phyloP scores from a whole-genome alignment of 2,329 filamentous ascomycete genomes.

The Phoma herbarum region DNA sequence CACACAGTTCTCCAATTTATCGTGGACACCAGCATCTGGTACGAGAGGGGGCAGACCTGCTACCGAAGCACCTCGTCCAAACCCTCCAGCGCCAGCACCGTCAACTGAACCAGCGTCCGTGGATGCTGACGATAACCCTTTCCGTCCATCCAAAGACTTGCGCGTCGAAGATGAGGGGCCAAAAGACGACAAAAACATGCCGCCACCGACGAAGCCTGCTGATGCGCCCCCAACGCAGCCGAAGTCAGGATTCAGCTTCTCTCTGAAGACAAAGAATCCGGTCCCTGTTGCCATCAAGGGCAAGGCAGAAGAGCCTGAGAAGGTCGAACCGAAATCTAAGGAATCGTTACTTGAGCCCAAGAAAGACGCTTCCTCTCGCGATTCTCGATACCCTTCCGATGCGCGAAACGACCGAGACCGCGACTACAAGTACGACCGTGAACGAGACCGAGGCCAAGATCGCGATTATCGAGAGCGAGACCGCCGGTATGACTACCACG shows the following conservation, averaged over 20 bases:
- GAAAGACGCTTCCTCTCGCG: conserved; percentile 49
- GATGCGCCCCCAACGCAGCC: conserved; percentile 63
- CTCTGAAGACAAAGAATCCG: conserved; percentile 78
- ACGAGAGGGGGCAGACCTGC: conserved; percentile 61
- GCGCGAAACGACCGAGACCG: conserved; percentile 37
- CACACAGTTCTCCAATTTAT: conserved; percentile 70
- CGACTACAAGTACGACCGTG: conserved; percentile 34
- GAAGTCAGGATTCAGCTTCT: conserved; percentile 79
- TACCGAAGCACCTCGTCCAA: conserved; percentile 48
- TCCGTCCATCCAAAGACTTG: conserved; percentile 70
- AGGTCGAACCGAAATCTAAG: conserved; percentile 44
- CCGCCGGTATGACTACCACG: conserved; percentile 39
- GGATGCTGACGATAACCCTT: conserved; percentile 67
- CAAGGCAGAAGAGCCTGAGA: conserved; percentile 54
- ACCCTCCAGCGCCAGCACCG: conserved; percentile 26
- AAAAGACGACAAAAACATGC: conserved; percentile 61
- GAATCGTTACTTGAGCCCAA: conserved; percentile 54
- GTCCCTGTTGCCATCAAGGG: conserved; percentile 63
- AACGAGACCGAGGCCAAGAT: conserved; percentile 53
- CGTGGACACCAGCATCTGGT: conserved; percentile 71
- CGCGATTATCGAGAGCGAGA: conserved; percentile 55
- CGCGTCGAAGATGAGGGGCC: conserved; percentile 69
- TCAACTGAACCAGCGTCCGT: conserved; percentile 45
- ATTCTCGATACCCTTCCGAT: conserved; percentile 36
- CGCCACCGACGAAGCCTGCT: conserved; percentile 60